Evolutionary conservation across 768 basidiomycete genomes (phyloP).

Genomic region (Boletus reticuloceps): DNA sequence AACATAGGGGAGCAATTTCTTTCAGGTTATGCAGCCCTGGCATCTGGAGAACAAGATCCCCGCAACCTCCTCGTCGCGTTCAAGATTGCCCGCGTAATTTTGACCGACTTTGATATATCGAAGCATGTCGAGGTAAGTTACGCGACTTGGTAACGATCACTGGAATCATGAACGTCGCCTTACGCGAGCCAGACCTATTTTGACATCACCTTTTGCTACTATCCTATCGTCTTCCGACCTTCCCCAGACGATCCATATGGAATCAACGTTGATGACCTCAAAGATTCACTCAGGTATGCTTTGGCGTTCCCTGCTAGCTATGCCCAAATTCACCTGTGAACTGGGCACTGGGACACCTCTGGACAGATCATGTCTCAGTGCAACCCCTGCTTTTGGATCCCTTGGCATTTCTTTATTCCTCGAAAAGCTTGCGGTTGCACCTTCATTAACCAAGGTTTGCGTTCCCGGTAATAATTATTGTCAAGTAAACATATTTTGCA

Average conservation of each 20-base stretch:
- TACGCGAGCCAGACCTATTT: conserved; percentile 68
- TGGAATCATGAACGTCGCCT: not conserved
- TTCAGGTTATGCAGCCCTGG: conserved; percentile 71
- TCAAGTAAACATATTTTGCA: not conserved
- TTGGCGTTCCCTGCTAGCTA: not conserved
- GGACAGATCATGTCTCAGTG: conserved; percentile 64
- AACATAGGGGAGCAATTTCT: conserved; percentile 72
- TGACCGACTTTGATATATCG: conserved; percentile 84
- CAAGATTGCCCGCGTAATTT: conserved; percentile 78
- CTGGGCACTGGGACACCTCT: not conserved
- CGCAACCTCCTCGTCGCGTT: conserved; percentile 90
- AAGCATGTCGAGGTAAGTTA: conserved; percentile 69
- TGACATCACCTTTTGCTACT: conserved; percentile 96
- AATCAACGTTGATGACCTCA: conserved; percentile 86
- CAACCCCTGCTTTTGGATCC: conserved; percentile 78
- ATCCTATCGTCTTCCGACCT: conserved; percentile 95
- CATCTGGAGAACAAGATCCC: conserved; percentile 96
- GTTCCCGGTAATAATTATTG: not conserved
- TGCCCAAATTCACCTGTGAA: not conserved
- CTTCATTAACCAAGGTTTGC: conserved; percentile 75
- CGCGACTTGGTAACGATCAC: not conserved
- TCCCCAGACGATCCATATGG: conserved; percentile 93
- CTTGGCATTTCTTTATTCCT: conserved; percentile 85
- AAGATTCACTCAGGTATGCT: conserved; percentile 60
- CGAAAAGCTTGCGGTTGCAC: conserved; percentile 86